phyloP scores from a whole-genome alignment of 2,329 filamentous ascomycete species.

The Lasiodiplodia sp. region DNA sequence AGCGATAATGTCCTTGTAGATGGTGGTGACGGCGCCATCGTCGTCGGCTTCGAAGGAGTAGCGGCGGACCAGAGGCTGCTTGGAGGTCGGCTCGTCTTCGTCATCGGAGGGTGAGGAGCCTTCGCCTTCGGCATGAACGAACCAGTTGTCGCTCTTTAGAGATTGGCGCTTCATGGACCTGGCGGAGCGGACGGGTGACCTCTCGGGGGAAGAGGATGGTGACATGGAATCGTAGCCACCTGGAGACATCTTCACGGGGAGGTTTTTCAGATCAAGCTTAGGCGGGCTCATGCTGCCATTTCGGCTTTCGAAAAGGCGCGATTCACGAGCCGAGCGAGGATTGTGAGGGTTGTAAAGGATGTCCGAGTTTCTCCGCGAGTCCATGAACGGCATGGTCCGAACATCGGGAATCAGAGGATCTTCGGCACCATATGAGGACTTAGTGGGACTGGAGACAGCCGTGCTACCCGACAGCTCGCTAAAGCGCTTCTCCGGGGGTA shows the following conservation, averaged over 20 bases:
- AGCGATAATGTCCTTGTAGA: constrained; percentile 24
- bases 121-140: constrained; percentile 41
- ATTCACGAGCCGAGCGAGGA: constrained; percentile 61
- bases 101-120: neutral
- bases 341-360: constrained; percentile 52
- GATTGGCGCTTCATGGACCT: constrained; percentile 33
- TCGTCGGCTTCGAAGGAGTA: constrained; percentile 29
- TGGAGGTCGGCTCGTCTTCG: neutral
- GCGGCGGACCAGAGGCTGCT: constrained; percentile 11
- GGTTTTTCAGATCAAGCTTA: constrained; percentile 6
- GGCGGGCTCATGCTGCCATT: constrained; percentile 10
- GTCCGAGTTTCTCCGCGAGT: constrained; percentile 73
- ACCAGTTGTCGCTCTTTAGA: constrained; percentile 58
- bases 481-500: constrained; percentile 59
- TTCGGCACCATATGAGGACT: constrained; percentile 45
- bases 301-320: constrained; percentile 54
- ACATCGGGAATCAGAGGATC: constrained; percentile 50
- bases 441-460: constrained; percentile 43
- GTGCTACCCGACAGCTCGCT: constrained; percentile 58
- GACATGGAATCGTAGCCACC: constrained; percentile 36
- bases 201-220: constrained; percentile 33
- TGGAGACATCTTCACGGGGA: constrained; percentile 42
- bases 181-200: constrained; percentile 35
- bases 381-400: constrained; percentile 75
- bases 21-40: neutral